These are phyloP conservation scores for Ceratocystis huliohia DNA, from an alignment of 2,329 filamentous ascomycete species.

Conservation along the genomic window DNA sequence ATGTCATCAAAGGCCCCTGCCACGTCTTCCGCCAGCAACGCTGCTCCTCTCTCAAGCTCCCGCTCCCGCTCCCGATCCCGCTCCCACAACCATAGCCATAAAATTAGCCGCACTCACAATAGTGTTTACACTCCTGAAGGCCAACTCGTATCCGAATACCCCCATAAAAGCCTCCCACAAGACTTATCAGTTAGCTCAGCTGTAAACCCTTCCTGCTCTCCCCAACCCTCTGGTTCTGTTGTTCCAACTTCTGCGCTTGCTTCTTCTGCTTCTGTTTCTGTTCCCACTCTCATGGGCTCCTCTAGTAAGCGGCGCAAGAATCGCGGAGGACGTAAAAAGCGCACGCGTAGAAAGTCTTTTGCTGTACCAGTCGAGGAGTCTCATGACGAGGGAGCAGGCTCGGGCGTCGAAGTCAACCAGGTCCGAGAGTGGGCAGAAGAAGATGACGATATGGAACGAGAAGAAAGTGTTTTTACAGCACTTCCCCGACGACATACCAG, in stretches of 20 bases:
- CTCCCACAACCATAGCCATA: background rate
- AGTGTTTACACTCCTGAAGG: background rate
- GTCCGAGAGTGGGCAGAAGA: constrained; percentile 15
- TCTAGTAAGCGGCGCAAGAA: constrained; percentile 51
- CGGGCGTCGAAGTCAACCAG: constrained; percentile 12
- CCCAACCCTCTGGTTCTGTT: background rate
- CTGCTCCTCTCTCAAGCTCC: constrained; percentile 2
- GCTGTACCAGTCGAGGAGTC: constrained; percentile 48
- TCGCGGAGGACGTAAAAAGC: constrained; percentile 65
- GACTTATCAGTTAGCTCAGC: background rate
- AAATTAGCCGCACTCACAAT: background rate
- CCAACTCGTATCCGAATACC: background rate
- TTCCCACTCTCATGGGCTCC: constrained; percentile 20
- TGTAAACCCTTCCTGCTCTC: background rate
- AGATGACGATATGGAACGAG: constrained; percentile 17
- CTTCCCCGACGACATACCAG: constrained; percentile 20
- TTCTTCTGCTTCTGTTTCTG: constrained; percentile 11
- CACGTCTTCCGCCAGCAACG: background rate
- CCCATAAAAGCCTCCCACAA: background rate
- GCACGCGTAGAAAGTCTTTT: constrained; percentile 67
- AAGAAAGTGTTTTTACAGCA: constrained; percentile 17
- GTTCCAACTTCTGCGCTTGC: background rate
- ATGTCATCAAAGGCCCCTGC: constrained; percentile 3
- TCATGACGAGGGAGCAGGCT: constrained; percentile 28
- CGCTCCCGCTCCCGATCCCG: background rate